These are phyloP conservation scores for Ambrosia artemisiifolia DNA, from an alignment of 129 eudicot species.

Conservation along the genomic window DNA sequence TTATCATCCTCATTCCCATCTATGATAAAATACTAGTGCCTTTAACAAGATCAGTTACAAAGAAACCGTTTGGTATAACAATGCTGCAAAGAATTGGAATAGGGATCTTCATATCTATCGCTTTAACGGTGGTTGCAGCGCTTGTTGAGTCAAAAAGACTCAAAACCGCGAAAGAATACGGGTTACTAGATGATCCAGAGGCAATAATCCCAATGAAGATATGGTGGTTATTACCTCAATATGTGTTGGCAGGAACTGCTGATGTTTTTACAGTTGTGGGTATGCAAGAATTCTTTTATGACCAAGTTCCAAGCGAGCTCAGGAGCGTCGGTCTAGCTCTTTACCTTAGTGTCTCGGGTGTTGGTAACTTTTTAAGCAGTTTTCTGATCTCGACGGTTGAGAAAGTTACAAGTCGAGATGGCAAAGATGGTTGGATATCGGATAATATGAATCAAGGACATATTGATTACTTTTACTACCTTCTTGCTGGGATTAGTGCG, in stretches of 20 bases:
- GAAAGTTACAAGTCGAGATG: slow-evolving; percentile 32
- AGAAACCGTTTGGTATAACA: slow-evolving; percentile 51
- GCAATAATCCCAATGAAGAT: slow-evolving; percentile 59
- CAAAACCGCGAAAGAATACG: slow-evolving; percentile 36
- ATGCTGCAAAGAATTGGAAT: slow-evolving; percentile 67
- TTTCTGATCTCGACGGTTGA: slow-evolving; percentile 41
- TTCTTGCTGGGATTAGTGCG: slow-evolving; percentile 50
- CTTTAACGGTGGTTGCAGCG: slow-evolving; percentile 46
- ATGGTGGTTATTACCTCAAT: slow-evolving; percentile 71
- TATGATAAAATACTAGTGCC: slow-evolving; percentile 54
- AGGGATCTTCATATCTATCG: slow-evolving; percentile 47
- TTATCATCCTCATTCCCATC: slow-evolving; percentile 43
- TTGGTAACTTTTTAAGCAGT: slow-evolving; percentile 62
- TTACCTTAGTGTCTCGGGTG: slow-evolving; percentile 48
- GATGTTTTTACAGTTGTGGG: slow-evolving; percentile 58
- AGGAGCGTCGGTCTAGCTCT: slow-evolving; percentile 54
- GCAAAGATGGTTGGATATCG: slow-evolving; percentile 50
- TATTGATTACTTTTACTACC: slow-evolving; percentile 64
- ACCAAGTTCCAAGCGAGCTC: slow-evolving; percentile 50
- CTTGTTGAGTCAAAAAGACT: slow-evolving; percentile 59
- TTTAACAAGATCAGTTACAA: slow-evolving; percentile 33
- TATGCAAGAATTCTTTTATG: slow-evolving; percentile 67
- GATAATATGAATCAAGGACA: slow-evolving; percentile 54
- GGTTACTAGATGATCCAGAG: slow-evolving; percentile 35
- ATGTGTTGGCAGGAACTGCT: slow-evolving; percentile 45